These are phyloP conservation scores for Candida mattraensis DNA, from an alignment of 805 yeast genomes.

Conservation along the genomic window DNA sequence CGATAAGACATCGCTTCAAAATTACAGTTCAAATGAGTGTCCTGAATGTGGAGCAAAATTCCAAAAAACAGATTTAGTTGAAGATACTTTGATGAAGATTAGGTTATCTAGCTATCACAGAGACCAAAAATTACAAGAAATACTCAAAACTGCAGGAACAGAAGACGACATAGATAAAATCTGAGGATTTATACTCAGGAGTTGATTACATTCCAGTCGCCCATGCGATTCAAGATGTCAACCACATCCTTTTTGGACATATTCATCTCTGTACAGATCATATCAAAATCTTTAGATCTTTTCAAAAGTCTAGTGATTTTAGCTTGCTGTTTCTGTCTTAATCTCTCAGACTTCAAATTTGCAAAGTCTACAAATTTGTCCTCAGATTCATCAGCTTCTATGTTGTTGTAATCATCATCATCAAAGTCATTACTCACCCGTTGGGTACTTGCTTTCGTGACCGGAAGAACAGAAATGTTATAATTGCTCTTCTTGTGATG, in stretches of 20 bases:
- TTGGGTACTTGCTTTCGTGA: conserved; percentile 15
- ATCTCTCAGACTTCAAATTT: conserved; percentile 22
- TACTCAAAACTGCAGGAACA: conserved; percentile 13
- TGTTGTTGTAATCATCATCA: conserved; percentile 9
- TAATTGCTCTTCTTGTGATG: conserved; percentile 12
- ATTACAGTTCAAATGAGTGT: conserved; percentile 42
- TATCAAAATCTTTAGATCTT: conserved; percentile 57
- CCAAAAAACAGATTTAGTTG: conserved; percentile 36
- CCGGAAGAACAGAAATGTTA: conserved; percentile 21
- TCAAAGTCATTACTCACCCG: conserved; percentile 25
- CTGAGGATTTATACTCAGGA: conserved; percentile 16
- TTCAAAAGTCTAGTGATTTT: conserved; percentile 46
- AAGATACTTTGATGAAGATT: conserved; percentile 55
- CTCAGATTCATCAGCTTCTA: conserved; percentile 19
- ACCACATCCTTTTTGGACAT: conserved; percentile 58
- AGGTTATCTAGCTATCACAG: conserved; percentile 45
- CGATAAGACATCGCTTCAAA: conserved; percentile 47
- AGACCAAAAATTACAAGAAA: conserved; percentile 20
- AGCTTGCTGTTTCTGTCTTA: conserved; percentile 31
- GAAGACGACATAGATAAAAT: conserved; percentile 21
- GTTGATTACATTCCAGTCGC: conserved; percentile 50
- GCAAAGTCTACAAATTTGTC: conserved; percentile 24
- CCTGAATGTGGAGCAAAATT: conserved; percentile 54
- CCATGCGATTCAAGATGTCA: conserved; percentile 40
- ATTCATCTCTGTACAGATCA: conserved; percentile 68